Conservation (phyloP, 805 yeast species). For the Metschnikowia cerradonensis region DNA sequence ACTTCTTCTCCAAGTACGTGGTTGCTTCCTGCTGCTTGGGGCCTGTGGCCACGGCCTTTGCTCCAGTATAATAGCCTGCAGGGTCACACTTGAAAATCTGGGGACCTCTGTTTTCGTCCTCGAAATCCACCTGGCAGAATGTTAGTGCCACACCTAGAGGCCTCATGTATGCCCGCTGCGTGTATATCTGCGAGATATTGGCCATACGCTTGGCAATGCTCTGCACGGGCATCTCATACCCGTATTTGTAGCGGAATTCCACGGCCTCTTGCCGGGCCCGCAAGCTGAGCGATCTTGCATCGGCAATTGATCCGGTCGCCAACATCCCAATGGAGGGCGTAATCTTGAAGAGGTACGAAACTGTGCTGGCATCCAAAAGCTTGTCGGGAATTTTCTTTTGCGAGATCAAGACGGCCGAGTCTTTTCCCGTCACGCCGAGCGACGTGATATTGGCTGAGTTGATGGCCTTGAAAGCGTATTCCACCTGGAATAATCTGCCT, state of each 20-base stretch:
- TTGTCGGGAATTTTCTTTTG: constrained; percentile 97
- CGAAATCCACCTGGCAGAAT: constrained; percentile 61
- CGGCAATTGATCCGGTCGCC: constrained; percentile 94
- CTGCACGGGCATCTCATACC: constrained; percentile 95
- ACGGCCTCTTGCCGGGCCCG: constrained; percentile 96
- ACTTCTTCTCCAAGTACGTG: constrained; percentile 84
- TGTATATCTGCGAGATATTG: constrained; percentile 88
- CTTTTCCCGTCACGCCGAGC: constrained; percentile 81
- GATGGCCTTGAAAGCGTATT: constrained; percentile 96
- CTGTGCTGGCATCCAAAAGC: constrained; percentile 81
- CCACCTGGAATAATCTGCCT: constrained; percentile 96
- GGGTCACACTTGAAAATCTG: constrained; percentile 91
- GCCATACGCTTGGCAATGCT: constrained; percentile 93
- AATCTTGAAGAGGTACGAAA: constrained; percentile 79
- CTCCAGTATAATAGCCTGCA: constrained; percentile 91
- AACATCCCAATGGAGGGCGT: constrained; percentile 82
- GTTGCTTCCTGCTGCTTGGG: constrained; percentile 96
- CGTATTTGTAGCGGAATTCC: constrained; percentile 89
- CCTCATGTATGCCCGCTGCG: constrained; percentile 98
- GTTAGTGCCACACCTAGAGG: constrained; percentile 94
- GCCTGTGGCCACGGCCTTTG: constrained; percentile 90
- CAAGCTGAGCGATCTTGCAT: constrained; percentile 83
- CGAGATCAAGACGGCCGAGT: constrained; percentile 80
- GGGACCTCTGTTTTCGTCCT: constrained; percentile 87
- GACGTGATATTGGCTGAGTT: constrained; percentile 89